A percentile compares a stretch with the other conserved stretches of the same genome.
phyloP scores from a whole-genome alignment of 2,329 filamentous ascomycete genomes.

The Cladobotryum protrusum region DNA sequence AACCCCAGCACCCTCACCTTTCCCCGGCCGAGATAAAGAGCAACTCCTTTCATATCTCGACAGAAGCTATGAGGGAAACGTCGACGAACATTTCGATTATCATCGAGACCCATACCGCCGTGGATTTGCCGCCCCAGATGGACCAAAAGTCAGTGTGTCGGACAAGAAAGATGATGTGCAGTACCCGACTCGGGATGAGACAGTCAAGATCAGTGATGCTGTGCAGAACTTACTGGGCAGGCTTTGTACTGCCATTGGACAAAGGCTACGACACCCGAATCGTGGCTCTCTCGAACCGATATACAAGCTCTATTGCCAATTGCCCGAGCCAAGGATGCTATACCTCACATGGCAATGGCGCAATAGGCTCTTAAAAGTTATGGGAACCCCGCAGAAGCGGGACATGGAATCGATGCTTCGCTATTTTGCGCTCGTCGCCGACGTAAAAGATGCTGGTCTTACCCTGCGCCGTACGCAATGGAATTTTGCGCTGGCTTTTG shows the following conservation, averaged over 20 bases:
- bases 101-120: slow-evolving; percentile 48
- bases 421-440: slow-evolving; percentile 77
- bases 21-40: slow-evolving; percentile 24
- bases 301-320: slow-evolving; percentile 41
- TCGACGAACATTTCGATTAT: slow-evolving; percentile 48
- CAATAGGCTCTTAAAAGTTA: slow-evolving; percentile 58
- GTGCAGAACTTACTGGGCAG: slow-evolving; percentile 30
- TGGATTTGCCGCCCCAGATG: slow-evolving; percentile 46
- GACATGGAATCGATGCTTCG: slow-evolving; percentile 62
- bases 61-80: slow-evolving; percentile 39
- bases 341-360: slow-evolving; percentile 48
- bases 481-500: slow-evolving; percentile 78
- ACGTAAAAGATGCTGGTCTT: slow-evolving; percentile 70
- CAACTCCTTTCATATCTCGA: slow-evolving; percentile 50
- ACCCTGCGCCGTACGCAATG: slow-evolving; percentile 64
- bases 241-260: slow-evolving; percentile 36
- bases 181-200: slow-evolving; percentile 39
- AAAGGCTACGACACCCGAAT: slow-evolving; percentile 36
- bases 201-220: slow-evolving; percentile 28
- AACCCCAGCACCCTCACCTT: slow-evolving; percentile 10
- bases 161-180: slow-evolving; percentile 43
- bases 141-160: slow-evolving; percentile 44
- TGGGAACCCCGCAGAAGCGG: slow-evolving; percentile 57
- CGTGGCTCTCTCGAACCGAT: slow-evolving; percentile 37
- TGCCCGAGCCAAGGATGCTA: slow-evolving; percentile 48